Conservation (phyloP, 768 basidiomycete genomes). For the Sporobolomyces pararoseus region DNA sequence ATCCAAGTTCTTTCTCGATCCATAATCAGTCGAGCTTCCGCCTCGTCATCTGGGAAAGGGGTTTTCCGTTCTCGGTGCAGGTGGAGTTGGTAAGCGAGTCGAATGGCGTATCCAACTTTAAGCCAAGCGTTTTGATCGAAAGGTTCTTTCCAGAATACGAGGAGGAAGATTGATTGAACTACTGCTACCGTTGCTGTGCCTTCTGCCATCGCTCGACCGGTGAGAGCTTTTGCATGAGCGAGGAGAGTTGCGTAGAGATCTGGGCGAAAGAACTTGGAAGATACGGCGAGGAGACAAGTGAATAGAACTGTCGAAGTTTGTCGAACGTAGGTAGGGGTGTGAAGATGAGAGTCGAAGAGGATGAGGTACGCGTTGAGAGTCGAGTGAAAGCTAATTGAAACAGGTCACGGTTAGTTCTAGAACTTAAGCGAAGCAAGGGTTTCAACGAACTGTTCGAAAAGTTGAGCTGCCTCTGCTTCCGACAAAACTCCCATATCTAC, state of each 20-base stretch:
- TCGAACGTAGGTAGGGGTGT: constrained; percentile 19
- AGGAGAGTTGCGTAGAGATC: constrained; percentile 21
- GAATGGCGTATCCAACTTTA: constrained; percentile 25
- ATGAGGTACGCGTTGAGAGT: constrained; percentile 21
- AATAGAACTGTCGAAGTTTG: constrained; percentile 23
- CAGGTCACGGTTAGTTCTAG: background rate
- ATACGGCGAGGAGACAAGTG: constrained; percentile 19
- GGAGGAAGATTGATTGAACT: constrained; percentile 9
- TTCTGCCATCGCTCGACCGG: constrained; percentile 16
- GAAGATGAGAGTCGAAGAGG: constrained; percentile 23
- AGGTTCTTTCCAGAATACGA: constrained; percentile 28
- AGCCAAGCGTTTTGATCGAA: constrained; percentile 19
- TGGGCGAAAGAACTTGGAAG: constrained; percentile 20
- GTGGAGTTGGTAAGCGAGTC: constrained; percentile 24
- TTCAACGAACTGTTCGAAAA: constrained; percentile 10
- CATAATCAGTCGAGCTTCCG: constrained; percentile 7
- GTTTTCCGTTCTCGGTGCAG: constrained; percentile 6
- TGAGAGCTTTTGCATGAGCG: constrained; percentile 7
- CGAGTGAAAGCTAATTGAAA: constrained; percentile 11
- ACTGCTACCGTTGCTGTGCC: constrained; percentile 1
- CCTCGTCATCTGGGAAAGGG: constrained; percentile 2
- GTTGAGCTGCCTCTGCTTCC: constrained; percentile 4
- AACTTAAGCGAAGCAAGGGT: background rate
- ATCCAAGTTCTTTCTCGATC: constrained; percentile 27
- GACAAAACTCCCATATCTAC: constrained; percentile 22